phyloP scores from a whole-genome alignment of 2,329 filamentous ascomycete species.

The Talaromyces rugulosus region DNA sequence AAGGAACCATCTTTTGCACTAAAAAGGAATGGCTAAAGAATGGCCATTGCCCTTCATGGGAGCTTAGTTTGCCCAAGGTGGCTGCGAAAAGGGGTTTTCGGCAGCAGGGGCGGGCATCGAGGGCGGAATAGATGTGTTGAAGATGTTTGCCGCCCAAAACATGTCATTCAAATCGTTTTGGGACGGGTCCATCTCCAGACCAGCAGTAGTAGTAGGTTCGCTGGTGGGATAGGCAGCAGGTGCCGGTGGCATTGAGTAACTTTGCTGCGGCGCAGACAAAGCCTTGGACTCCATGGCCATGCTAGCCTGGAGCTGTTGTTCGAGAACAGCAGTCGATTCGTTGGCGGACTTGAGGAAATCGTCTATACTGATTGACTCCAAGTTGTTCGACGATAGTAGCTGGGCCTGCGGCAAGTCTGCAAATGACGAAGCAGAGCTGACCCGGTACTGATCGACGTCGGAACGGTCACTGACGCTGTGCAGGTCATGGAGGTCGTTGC shows the following conservation, averaged over 20 bases:
- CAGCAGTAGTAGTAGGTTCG: conserved; percentile 17
- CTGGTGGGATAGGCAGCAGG: conserved; percentile 15
- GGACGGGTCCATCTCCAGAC: conserved; percentile 11
- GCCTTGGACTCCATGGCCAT: conserved; percentile 33
- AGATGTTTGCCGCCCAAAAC: conserved; percentile 30
- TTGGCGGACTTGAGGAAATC: conserved; percentile 41
- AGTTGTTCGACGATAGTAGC: conserved; percentile 36
- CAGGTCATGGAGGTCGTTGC: conserved; percentile 32
- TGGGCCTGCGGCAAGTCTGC: conserved; percentile 38
- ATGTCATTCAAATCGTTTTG: conserved; percentile 27
- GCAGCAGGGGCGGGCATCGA: conserved; percentile 13
- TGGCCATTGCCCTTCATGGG: background rate
- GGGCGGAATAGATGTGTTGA: conserved; percentile 18
- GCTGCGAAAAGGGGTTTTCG: conserved; percentile 30
- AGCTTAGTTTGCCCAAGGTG: conserved; percentile 24
- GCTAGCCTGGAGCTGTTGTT: conserved; percentile 36
- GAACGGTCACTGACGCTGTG: conserved; percentile 40
- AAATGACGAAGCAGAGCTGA: conserved; percentile 42
- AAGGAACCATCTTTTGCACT: conserved; percentile 7
- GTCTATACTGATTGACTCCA: conserved; percentile 41
- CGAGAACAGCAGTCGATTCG: conserved; percentile 35
- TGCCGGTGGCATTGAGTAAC: conserved; percentile 25
- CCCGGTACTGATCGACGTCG: conserved; percentile 37
- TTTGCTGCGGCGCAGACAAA: conserved; percentile 26
- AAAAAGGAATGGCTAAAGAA: background rate